A percentile compares a stretch with the other conserved stretches of the same genome.
Evolutionary conservation across 2,329 filamentous ascomycete genomes (phyloP).

Genomic region (Annulohypoxylon truncatum): DNA sequence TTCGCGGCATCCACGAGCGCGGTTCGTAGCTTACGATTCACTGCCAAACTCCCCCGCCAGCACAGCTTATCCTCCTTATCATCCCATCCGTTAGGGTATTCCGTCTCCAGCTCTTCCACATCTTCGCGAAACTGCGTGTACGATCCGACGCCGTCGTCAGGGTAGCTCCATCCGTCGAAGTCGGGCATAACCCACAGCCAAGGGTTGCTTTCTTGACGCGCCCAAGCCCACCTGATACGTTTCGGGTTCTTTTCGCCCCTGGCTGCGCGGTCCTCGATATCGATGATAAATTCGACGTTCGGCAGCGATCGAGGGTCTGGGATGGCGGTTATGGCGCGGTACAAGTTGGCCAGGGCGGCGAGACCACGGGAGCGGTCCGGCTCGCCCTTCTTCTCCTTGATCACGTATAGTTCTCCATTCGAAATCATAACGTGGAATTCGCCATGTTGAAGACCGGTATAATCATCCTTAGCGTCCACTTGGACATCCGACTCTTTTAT

Average conservation of each 20-base stretch:
- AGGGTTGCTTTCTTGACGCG: slow-evolving; percentile 37
- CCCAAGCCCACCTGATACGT: slow-evolving; percentile 42
- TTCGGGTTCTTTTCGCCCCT: slow-evolving; percentile 35
- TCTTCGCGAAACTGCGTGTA: slow-evolving; percentile 43
- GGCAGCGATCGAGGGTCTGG: slow-evolving; percentile 39
- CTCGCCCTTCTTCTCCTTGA: slow-evolving; percentile 41
- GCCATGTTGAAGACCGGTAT: slow-evolving; percentile 35
- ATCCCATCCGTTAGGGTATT: slow-evolving; percentile 38
- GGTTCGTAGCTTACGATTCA: slow-evolving; percentile 43
- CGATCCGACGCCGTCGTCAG: slow-evolving; percentile 41
- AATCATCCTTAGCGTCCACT: slow-evolving; percentile 31
- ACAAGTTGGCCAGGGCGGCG: slow-evolving; percentile 40
- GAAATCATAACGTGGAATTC: slow-evolving; percentile 43
- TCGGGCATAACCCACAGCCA: slow-evolving; percentile 45
- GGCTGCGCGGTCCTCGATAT: slow-evolving; percentile 41
- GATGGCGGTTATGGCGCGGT: slow-evolving; percentile 40
- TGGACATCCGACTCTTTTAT: slow-evolving; percentile 35
- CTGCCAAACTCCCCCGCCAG: slow-evolving; percentile 51
- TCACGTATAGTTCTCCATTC: slow-evolving; percentile 41
- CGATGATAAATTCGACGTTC: slow-evolving; percentile 43
- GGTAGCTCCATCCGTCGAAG: slow-evolving; percentile 44
- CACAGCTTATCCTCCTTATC: slow-evolving; percentile 45
- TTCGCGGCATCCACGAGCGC: slow-evolving; percentile 41
- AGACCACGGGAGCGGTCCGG: slow-evolving; percentile 43
- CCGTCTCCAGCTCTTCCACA: slow-evolving; percentile 35